Evolutionary conservation across 2,329 filamentous ascomycete species (phyloP), one percentile per base, ranked within the genome.

Genomic region (Hymenoscyphus fructigenus): DNA sequence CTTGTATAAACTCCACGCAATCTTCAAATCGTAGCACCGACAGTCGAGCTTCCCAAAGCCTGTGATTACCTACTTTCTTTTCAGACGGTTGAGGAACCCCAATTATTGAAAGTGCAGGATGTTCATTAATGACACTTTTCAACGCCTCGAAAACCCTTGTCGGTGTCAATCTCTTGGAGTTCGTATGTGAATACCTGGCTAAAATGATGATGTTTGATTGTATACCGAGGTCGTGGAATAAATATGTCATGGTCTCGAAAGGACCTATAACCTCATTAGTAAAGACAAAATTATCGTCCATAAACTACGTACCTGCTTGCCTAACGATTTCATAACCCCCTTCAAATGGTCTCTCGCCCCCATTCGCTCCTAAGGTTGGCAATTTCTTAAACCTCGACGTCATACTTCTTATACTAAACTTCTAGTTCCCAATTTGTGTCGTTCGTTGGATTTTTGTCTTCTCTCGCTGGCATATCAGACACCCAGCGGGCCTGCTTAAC

Each of bases 1-100:
- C 15, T 44, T 20, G 41, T 6, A 20, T n/a, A 23, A 69, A 69
- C 15, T 66, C 57, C 5, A 68, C 66, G 57, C 66, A 68, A 47
- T 66, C 63, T 3, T 55, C 28, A 20, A 65, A 61, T 14, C 55
- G n/a, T 29, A 68, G 62, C 10, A 20, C 15, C 2, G 41, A 2
- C 20, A 44, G 9, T 14, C 41, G 15, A 17, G 41, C 15, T 44
- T 44, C 41, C 17, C 17, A 20, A 44, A 44, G 41, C 12, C 41
- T 10, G 4, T 44, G 41, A n/a, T 20, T 3, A 5, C n/a, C 41
- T 44, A 4, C 41, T 9, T 44, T 44, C 41, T n/a, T n/a, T 1
- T 20, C 17, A 44, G 41, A 44, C 5, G 41, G 15, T 7, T 7
- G 15, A 44, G 41, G 15, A 44, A n/a, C 41, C 14, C n/a, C 41